Conservation (phyloP, 2,329 filamentous ascomycete genomes). For the Zymoseptoria crescenta region DNA sequence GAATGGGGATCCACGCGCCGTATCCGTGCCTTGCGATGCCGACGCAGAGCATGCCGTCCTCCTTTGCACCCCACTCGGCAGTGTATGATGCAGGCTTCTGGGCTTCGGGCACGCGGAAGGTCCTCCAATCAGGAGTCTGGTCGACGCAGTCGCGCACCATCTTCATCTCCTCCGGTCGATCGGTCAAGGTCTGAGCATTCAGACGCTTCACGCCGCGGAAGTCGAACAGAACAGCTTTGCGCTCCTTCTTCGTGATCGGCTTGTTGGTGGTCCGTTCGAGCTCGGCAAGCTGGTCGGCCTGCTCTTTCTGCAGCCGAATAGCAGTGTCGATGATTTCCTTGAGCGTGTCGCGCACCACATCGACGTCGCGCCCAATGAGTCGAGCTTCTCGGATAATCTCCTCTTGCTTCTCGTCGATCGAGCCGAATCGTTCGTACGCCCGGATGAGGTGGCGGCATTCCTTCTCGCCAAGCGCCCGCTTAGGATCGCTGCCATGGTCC, state of each 20-base stretch:
- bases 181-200: slow-evolving; percentile 90
- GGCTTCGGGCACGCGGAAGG: slow-evolving; percentile 82
- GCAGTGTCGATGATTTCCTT: slow-evolving; percentile 70
- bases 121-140: slow-evolving; percentile 57
- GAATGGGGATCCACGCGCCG: slow-evolving; percentile 89
- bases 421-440: slow-evolving; percentile 84
- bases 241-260: slow-evolving; percentile 87
- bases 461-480: slow-evolving; percentile 82
- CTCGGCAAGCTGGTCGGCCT: slow-evolving; percentile 54
- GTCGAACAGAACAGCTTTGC: slow-evolving; percentile 93
- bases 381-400: slow-evolving; percentile 85
- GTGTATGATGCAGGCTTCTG: slow-evolving; percentile 88
- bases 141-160: slow-evolving; percentile 70
- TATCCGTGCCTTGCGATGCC: slow-evolving; percentile 92
- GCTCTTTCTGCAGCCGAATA: slow-evolving; percentile 63
- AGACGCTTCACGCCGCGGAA: slow-evolving; percentile 88
- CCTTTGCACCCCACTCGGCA: slow-evolving; percentile 82
- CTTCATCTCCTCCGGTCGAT: slow-evolving; percentile 81
- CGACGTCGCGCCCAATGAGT: slow-evolving; percentile 70
- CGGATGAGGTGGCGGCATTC: slow-evolving; percentile 88
- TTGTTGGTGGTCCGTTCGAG: slow-evolving; percentile 68
- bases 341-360: slow-evolving; percentile 69
- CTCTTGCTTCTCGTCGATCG: slow-evolving; percentile 77
- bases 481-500: slow-evolving; percentile 61
- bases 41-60: slow-evolving; percentile 94